phyloP scores from a whole-genome alignment of 129 eudicot species.

The Flaveria linearis region DNA sequence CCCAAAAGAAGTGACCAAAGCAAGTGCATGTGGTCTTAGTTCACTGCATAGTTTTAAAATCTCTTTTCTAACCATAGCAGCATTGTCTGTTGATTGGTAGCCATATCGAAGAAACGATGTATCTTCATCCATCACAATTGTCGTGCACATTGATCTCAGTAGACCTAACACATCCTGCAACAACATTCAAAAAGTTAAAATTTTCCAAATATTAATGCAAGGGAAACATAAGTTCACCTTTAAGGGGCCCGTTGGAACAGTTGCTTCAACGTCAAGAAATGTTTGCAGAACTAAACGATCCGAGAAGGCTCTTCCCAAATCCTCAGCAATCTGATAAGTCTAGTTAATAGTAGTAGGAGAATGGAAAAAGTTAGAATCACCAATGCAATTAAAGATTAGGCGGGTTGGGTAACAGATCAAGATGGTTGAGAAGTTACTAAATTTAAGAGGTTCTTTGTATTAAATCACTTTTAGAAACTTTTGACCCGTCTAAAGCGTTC shows the following conservation, averaged over 20 bases:
- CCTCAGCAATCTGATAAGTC: conserved; percentile 92
- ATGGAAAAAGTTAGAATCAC: not conserved
- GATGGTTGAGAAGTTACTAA: too few relatives aligned
- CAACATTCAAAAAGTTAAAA: not conserved
- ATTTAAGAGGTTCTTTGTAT: too few relatives aligned
- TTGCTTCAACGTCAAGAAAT: conserved; percentile 69
- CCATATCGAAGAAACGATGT: conserved; percentile 90
- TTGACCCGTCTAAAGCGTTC: too few relatives aligned
- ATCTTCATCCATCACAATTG: conserved; percentile 82
- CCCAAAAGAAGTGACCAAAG: conserved; percentile 84
- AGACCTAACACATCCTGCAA: conserved; percentile 68
- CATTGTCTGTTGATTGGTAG: conserved; percentile 60
- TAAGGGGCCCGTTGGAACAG: conserved; percentile 49
- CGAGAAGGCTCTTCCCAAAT: conserved; percentile 89
- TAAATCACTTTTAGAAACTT: too few relatives aligned
- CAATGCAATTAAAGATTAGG: not conserved
- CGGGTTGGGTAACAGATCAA: not conserved
- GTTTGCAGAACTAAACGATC: conserved; percentile 67
- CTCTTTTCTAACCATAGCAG: conserved; percentile 80
- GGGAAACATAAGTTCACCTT: conserved; percentile 52
- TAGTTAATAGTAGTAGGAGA: conserved; percentile 28
- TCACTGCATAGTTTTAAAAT: conserved; percentile 71
- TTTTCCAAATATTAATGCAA: not conserved
- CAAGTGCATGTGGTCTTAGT: conserved; percentile 84
- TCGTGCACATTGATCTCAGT: conserved; percentile 67